These are phyloP conservation scores for Rhodotorula sp. DNA, from an alignment of 1,284 basidiomycete genomes.

Conservation along the genomic window DNA sequence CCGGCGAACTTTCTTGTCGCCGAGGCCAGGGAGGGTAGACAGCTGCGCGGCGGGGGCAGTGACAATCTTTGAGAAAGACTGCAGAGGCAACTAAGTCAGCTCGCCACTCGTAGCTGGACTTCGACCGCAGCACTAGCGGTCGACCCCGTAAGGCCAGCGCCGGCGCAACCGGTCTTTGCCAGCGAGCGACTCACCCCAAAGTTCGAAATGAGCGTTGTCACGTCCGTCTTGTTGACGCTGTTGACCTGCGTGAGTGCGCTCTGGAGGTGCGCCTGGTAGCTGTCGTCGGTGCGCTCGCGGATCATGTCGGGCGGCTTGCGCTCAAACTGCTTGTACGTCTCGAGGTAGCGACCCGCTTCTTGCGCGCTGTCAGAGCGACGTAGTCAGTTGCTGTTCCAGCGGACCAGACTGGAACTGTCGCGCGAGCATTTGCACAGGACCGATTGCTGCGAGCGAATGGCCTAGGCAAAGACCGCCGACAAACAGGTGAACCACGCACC, in stretches of 20 bases:
- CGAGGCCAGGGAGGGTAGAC: conserved; percentile 84
- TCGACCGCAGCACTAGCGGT: neutral
- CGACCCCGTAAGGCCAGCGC: neutral
- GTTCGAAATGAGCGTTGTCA: conserved; percentile 86
- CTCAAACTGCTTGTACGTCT: conserved; percentile 90
- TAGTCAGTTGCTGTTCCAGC: too few species aligned
- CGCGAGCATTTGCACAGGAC: too few species aligned
- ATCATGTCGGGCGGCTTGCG: conserved; percentile 90
- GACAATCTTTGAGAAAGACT: conserved; percentile 83
- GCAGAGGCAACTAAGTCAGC: neutral
- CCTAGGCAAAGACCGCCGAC: neutral
- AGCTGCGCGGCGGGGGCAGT: conserved; percentile 72
- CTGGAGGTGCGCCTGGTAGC: conserved; percentile 77
- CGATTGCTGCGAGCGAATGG: too few species aligned
- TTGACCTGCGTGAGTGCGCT: conserved; percentile 85
- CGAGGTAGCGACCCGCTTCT: conserved; percentile 88
- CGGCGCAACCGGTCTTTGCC: neutral
- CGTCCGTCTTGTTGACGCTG: conserved; percentile 97
- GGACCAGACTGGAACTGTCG: too few species aligned
- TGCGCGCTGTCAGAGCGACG: conserved; percentile 61
- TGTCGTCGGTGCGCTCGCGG: conserved; percentile 88
- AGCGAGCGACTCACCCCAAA: conserved; percentile 70
- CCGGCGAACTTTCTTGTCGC: conserved; percentile 84
- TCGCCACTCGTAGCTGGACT: neutral
- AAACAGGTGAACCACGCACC: conserved; percentile 58